These are phyloP conservation scores for Helianthus annuus DNA, from an alignment of 129 eudicot genomes.

Conservation along the genomic window HanXRQr2.0-SUNRISE NC_035445.2:171441189-171441688, in stretches of 20 bases:
- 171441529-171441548: constrained; percentile 39
- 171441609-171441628: too few species aligned
- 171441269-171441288: constrained; percentile 38
- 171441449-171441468: constrained; percentile 31
- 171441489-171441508: constrained; percentile 30
- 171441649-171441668: too few species aligned
- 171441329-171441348: constrained; percentile 98
- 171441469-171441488: constrained; percentile 27
- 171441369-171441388: constrained; percentile 90
- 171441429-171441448: constrained; percentile 35
- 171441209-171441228: constrained; percentile 88
- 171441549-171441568: neutral
- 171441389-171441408: constrained; percentile 67
- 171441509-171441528: constrained; percentile 37
- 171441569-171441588: too few species aligned
- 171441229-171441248: constrained; percentile 57
- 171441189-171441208: constrained; percentile 83
- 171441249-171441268: constrained; percentile 92
- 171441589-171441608: too few species aligned
- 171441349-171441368: constrained; percentile 87
- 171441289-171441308: constrained; percentile 66
- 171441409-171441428: constrained; percentile 38
- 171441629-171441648: too few species aligned
- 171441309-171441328: constrained; percentile 96
- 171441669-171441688: too few species aligned